Conservation (phyloP, 2,329 filamentous ascomycete species). For the Fusarium bulbicola region DNA sequence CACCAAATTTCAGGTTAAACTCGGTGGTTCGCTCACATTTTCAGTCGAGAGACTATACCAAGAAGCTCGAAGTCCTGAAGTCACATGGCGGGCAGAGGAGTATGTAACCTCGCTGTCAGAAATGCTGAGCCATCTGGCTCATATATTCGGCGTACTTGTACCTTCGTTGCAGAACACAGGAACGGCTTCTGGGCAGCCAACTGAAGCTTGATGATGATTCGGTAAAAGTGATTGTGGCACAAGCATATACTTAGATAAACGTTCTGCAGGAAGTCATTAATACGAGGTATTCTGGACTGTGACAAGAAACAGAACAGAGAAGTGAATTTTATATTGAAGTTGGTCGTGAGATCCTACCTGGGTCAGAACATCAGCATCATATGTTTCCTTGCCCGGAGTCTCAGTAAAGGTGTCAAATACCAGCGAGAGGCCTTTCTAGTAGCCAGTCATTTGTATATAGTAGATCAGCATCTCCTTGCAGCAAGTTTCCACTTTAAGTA, state of each 20-base stretch:
- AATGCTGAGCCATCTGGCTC: not conserved
- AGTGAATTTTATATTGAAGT: not conserved
- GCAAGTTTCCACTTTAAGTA: not conserved
- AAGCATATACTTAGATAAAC: not conserved
- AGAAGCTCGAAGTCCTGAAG: not conserved
- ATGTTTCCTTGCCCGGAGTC: not conserved
- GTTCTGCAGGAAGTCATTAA: not conserved
- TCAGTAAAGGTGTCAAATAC: not conserved
- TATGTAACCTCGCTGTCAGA: not conserved
- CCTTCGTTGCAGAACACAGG: not conserved
- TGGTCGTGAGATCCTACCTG: not conserved
- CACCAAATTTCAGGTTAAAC: not conserved
- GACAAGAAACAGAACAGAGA: not conserved
- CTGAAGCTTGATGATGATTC: not conserved
- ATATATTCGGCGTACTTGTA: not conserved
- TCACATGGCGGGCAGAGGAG: not conserved
- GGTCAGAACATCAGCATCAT: fast-evolving
- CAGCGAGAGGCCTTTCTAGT: no score
- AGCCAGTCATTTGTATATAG: not conserved
- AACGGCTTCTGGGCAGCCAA: not conserved
- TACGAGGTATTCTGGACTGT: not conserved
- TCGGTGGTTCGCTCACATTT: not conserved
- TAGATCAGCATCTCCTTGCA: not conserved
- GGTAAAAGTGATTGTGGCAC: not conserved
- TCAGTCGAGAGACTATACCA: not conserved